Base-by-base conservation (phyloP, 169 alveolate genomes). In the Theileria parva region DNA sequence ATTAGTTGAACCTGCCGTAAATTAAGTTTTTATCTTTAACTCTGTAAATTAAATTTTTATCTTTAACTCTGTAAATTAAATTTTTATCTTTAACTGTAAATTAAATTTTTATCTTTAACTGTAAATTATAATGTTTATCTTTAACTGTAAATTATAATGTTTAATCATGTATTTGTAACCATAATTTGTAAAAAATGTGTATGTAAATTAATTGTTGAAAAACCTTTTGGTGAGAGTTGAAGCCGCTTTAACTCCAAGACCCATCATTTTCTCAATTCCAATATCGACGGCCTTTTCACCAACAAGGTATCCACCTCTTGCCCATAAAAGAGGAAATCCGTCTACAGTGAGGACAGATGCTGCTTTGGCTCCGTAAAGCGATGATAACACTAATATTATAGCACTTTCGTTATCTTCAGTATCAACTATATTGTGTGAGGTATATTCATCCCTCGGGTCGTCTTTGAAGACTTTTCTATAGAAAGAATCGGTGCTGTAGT, bases 301-400 rank as follows among this genome's bases (percentile, higher is more conserved):
- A 5, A 25, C 19, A 25, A 0, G 28, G 34, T 57, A 57, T 8
- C 32, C 32, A 21, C 66, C 66, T 6, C 8, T 57, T 25, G 27
- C 2, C 66, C 66, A 57, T 2, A 2, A 19, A 11, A 19, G 27
- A 21, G 66, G 66, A 8, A 11, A 57, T 57, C 66, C 66, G 28
- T 57, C 66, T 0, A 57, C 66, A 25, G 66, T 57, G 5, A 57
- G 66, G 44, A 63, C 39, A n/a, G 51, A 2, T 23, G 44, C 71
- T 0, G 71, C 71, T 13, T 63, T 63, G 11, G 71, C 71, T 63
- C 71, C 71, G 71, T 63, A 63, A 17, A 63, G 44, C 50, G 71
- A 63, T 28, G 71, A 63, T 15, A 63, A 17, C 21, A 63, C 71
- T 2, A 63, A 63, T 21, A 63, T 19, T 17, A 19, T 27, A 2